Percentiles rank a stretch among this genome's conserved stretches.
These are phyloP conservation scores for Leccinum variicolor DNA, from an alignment of 768 basidiomycete species.

Conservation along the genomic window DNA sequence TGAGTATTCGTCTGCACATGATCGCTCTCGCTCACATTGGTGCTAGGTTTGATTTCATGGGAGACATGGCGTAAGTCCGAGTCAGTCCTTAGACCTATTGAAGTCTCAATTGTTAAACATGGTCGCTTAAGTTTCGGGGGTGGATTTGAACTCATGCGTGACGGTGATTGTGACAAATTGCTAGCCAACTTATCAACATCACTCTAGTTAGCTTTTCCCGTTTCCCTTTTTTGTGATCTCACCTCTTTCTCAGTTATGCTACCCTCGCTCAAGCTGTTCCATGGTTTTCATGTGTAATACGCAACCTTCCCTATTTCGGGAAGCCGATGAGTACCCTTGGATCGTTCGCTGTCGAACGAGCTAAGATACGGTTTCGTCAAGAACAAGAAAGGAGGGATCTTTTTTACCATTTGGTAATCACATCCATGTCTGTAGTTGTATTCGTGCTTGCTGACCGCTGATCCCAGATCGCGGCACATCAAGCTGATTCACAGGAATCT, in stretches of 20 bases:
- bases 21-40: background rate
- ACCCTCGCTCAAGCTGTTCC: conserved; percentile 17
- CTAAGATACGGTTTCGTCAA: conserved; percentile 20
- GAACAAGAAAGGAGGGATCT: conserved; percentile 24
- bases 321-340: conserved; percentile 27
- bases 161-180: conserved; percentile 33
- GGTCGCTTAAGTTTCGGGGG: conserved; percentile 33
- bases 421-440: too few species aligned
- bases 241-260: conserved; percentile 11
- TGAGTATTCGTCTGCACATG: conserved; percentile 4
- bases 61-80: conserved; percentile 26
- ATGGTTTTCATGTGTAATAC: conserved; percentile 23
- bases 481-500: conserved; percentile 23
- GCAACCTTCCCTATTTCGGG: conserved; percentile 31
- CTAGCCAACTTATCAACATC: conserved; percentile 28
- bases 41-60: conserved; percentile 26
- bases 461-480: conserved; percentile 26
- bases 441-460: background rate
- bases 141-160: conserved; percentile 36
- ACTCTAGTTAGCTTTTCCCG: conserved; percentile 22
- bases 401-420: conserved; percentile 43
- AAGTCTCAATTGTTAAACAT: background rate
- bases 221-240: background rate
- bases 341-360: conserved; percentile 24
- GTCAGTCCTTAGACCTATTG: background rate